These are phyloP conservation scores for Umbelopsis vinacea DNA, from an alignment of 192 early-diverging fungal species.

Conservation along the genomic window DNA sequence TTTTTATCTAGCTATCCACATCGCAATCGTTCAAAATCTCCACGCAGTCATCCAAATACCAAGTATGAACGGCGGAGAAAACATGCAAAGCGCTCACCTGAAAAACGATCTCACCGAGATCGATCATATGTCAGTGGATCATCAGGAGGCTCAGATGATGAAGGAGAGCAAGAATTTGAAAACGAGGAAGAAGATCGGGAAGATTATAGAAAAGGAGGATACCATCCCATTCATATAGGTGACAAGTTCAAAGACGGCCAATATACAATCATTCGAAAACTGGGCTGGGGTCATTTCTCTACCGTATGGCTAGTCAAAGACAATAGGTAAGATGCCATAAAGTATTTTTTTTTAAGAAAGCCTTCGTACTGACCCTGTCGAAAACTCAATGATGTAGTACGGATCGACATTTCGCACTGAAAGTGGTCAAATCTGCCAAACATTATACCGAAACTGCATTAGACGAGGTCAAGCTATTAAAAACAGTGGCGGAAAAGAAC, in stretches of 20 bases:
- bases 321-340: constrained; percentile 46
- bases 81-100: neutral
- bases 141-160: constrained; percentile 9
- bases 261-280: constrained; percentile 89
- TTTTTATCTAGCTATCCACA: neutral
- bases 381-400: constrained; percentile 34
- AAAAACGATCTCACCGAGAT: neutral
- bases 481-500: constrained; percentile 74
- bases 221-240: constrained; percentile 87
- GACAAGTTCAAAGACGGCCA: constrained; percentile 79
- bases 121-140: neutral
- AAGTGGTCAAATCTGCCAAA: constrained; percentile 94
- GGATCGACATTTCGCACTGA: constrained; percentile 88
- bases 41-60: neutral
- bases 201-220: constrained; percentile 94
- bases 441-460: constrained; percentile 95
- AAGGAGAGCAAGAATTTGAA: constrained; percentile 39
- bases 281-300: constrained; percentile 99
- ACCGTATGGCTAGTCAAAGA: constrained; percentile 96
- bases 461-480: constrained; percentile 95
- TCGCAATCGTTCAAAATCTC: neutral
- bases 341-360: too few species aligned
- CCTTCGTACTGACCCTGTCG: too few species aligned
- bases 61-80: constrained; percentile 11
- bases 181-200: constrained; percentile 87